Percentiles rank a stretch among this genome's conserved stretches.
These are phyloP conservation scores for Mortierella hygrophila DNA, from an alignment of 192 early-diverging fungal species.

Conservation along the genomic window DNA sequence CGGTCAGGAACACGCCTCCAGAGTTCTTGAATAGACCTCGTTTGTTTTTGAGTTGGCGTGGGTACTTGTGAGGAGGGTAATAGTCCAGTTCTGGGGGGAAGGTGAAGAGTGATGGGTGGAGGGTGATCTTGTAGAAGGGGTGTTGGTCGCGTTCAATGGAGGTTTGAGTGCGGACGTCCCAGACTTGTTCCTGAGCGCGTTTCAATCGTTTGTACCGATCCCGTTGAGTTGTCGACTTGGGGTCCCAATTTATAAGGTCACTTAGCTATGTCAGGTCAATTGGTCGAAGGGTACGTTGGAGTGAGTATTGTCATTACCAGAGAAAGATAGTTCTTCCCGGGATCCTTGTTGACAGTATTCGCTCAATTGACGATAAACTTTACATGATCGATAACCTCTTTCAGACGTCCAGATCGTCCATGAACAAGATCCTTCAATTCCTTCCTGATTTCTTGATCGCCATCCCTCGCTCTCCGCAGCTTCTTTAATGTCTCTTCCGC, in stretches of 20 bases:
- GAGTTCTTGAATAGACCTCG: constrained; percentile 45
- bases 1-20: constrained; percentile 50
- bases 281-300: background rate
- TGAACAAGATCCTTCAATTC: constrained; percentile 44
- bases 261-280: constrained; percentile 4
- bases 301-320: background rate
- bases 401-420: constrained; percentile 54
- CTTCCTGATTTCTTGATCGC: constrained; percentile 22
- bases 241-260: constrained; percentile 28
- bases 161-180: constrained; percentile 34
- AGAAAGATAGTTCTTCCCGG: background rate
- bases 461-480: constrained; percentile 33
- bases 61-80: constrained; percentile 46
- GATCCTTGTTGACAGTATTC: background rate
- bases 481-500: constrained; percentile 32
- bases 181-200: constrained; percentile 47
- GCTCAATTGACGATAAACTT: background rate
- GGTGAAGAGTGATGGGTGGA: constrained; percentile 39
- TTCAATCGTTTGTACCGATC: constrained; percentile 34
- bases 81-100: constrained; percentile 45
- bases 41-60: constrained; percentile 27
- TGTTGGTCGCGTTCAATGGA: constrained; percentile 35
- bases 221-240: constrained; percentile 23
- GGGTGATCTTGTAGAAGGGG: constrained; percentile 34
- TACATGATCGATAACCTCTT: constrained; percentile 54